phyloP scores from a whole-genome alignment of 768 basidiomycete species.

The Suillus plorans region DNA sequence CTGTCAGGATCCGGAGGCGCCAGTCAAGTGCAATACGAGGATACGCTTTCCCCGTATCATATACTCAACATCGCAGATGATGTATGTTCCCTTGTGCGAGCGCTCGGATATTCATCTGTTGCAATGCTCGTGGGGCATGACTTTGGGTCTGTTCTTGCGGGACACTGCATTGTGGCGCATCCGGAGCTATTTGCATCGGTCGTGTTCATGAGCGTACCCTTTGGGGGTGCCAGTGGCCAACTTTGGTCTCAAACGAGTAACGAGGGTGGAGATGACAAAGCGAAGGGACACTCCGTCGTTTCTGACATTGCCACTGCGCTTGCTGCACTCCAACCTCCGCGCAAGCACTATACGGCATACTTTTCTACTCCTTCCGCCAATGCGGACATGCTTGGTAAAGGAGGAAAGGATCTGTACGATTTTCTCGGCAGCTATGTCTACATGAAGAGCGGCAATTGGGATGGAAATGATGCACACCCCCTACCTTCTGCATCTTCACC shows the following conservation, averaged over 20 bases:
- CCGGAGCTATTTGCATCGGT: slow-evolving; percentile 57
- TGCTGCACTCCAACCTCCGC: slow-evolving; percentile 44
- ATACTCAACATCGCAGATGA: slow-evolving; percentile 53
- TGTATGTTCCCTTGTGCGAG: slow-evolving; percentile 48
- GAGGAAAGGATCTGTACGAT: slow-evolving; percentile 17
- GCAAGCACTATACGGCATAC: slow-evolving; percentile 59
- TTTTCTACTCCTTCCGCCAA: slow-evolving; percentile 48
- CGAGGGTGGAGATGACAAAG: slow-evolving; percentile 15
- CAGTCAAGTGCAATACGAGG: slow-evolving; percentile 39
- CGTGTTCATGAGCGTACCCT: slow-evolving; percentile 62
- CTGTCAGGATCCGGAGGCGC: slow-evolving; percentile 6
- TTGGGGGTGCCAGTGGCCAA: slow-evolving; percentile 40
- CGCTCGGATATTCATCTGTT: slow-evolving; percentile 47
- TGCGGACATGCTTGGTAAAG: slow-evolving; percentile 36
- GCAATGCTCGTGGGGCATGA: slow-evolving; percentile 62
- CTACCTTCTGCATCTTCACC: slow-evolving; percentile 31
- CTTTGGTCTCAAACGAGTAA: slow-evolving; percentile 3
- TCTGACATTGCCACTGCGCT: slow-evolving; percentile 26
- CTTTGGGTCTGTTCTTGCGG: slow-evolving; percentile 55
- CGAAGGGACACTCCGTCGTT: slow-evolving; percentile 17
- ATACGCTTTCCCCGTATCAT: slow-evolving; percentile 50
- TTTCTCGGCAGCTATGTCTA: slow-evolving; percentile 36
- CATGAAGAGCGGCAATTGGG: slow-evolving; percentile 58
- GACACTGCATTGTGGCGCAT: slow-evolving; percentile 49
- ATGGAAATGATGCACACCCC: slow-evolving; percentile 38